Evolutionary conservation across 2,329 filamentous ascomycete genomes (phyloP).

Genomic region (Claviceps fusiformis): DNA sequence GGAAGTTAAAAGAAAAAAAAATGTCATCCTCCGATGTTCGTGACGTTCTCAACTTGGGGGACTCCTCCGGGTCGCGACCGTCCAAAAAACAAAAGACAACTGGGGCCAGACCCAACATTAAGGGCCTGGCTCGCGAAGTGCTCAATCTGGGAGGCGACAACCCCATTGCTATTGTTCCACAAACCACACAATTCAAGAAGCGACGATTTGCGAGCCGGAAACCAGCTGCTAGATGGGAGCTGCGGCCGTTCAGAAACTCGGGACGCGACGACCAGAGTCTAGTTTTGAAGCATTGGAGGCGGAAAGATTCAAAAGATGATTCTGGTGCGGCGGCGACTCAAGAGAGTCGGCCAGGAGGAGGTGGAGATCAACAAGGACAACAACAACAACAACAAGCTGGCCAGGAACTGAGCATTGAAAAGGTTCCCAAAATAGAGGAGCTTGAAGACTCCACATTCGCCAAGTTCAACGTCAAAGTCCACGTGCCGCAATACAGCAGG

Average conservation of each 20-base stretch:
- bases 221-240: slow-evolving; percentile 49
- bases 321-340: slow-evolving; percentile 7
- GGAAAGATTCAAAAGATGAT: slow-evolving; percentile 34
- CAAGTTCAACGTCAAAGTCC: slow-evolving; percentile 75
- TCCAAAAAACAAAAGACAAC: slow-evolving; percentile 63
- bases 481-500: slow-evolving; percentile 69
- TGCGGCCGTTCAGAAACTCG: slow-evolving; percentile 60
- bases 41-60: slow-evolving; percentile 74
- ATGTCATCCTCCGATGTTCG: slow-evolving; percentile 73
- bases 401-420: neutral
- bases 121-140: slow-evolving; percentile 51
- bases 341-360: slow-evolving; percentile 14
- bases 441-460: slow-evolving; percentile 55
- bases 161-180: slow-evolving; percentile 52
- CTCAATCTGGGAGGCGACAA: slow-evolving; percentile 53
- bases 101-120: slow-evolving; percentile 45
- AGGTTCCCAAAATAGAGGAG: slow-evolving; percentile 14
- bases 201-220: slow-evolving; percentile 40
- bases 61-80: slow-evolving; percentile 37
- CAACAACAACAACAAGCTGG: neutral
- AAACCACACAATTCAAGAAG: slow-evolving; percentile 46
- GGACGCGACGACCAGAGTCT: slow-evolving; percentile 57
- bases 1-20: slow-evolving; percentile 27
- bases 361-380: neutral
- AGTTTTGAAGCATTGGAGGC: slow-evolving; percentile 67